phyloP scores from a whole-genome alignment of 805 yeast species.

The Pichia gijzeniarum region DNA sequence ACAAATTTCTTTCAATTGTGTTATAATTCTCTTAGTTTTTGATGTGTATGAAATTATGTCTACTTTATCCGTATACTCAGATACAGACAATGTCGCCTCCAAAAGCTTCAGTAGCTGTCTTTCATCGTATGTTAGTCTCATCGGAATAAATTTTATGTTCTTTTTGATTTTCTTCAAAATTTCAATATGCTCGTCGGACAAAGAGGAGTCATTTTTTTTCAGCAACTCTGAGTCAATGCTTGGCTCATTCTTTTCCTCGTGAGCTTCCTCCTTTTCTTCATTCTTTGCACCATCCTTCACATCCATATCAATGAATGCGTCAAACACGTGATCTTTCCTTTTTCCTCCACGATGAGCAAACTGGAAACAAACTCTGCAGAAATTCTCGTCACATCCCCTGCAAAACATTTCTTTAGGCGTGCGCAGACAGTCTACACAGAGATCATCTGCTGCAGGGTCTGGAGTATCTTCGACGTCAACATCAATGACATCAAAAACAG shows the following conservation, averaged over 20 bases:
- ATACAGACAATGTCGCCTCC: slow-evolving; percentile 72
- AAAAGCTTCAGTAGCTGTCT: slow-evolving; percentile 58
- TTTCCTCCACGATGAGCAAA: slow-evolving; percentile 67
- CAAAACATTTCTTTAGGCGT: slow-evolving; percentile 65
- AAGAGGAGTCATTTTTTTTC: neutral
- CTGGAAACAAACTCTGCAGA: slow-evolving; percentile 64
- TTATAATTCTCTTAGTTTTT: slow-evolving; percentile 63
- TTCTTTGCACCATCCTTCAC: slow-evolving; percentile 15
- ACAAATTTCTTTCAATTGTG: slow-evolving; percentile 69
- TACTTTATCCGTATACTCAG: slow-evolving; percentile 74
- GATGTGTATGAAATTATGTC: slow-evolving; percentile 63
- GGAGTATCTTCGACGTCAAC: slow-evolving; percentile 4
- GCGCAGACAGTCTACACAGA: slow-evolving; percentile 68
- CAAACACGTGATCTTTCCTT: slow-evolving; percentile 39
- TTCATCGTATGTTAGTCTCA: slow-evolving; percentile 62
- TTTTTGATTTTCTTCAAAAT: slow-evolving; percentile 34
- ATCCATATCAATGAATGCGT: slow-evolving; percentile 18
- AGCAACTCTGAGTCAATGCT: slow-evolving; percentile 1
- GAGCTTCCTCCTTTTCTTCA: slow-evolving; percentile 8
- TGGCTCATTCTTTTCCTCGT: slow-evolving; percentile 16
- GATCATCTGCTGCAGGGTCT: slow-evolving; percentile 23
- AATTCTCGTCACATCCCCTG: slow-evolving; percentile 55
- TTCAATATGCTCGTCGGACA: slow-evolving; percentile 15
- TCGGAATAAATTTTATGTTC: slow-evolving; percentile 54
- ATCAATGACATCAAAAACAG: neutral